Base-by-base conservation (phyloP, 805 yeast genomes). In the Isabelozyma rhagii region DNA sequence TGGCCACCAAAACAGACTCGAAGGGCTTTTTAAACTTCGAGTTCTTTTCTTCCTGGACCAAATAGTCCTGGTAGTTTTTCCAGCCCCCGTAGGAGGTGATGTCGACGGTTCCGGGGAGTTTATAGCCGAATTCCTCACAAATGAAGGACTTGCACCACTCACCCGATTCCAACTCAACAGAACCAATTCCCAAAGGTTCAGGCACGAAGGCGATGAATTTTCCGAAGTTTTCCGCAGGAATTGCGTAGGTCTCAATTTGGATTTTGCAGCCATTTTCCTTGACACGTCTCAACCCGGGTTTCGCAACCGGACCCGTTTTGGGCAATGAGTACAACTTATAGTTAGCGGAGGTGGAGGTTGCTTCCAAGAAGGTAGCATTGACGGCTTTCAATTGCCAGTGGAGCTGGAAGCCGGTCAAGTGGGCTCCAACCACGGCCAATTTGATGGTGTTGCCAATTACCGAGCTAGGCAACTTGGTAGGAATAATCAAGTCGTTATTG, bases 381-480 rank as follows among this genome's bases (percentile, higher is more conserved):
- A 86, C 94, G 65, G 87, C 81, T 59, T 87, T 86, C 53, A 93
- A 77, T 73, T 93, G 99, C 97, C 97, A 92, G 69, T 93, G 91
- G 58, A 93, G 77, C 44, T 91, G 91, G 76, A 90, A 80, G 1
- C 97, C 97, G 49, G 83, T 75, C 56, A 94, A 77, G 64, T 93
- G 99, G 44, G 97, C 97, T 49, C 99, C 99, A 44, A 93, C 98
- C 38, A 94, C 99, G 1, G 97, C 97, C 50, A 93, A 71, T 53
- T 84, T 78, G 51, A 90, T 75, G 80, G 72, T 34, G 68, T 54
- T 1, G 74, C 38, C 38, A 8, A 43, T 15, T 2, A 43, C 66
- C 27, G 70, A 57, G 42, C 68, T 63, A 21, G 75, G 71, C 13
- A 43, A 31, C 10, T 14, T 28, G 39, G 65, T 55, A n/a, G 87